Conservation (phyloP, 768 basidiomycete genomes). For the Udeniomyces megalosporus region DNA sequence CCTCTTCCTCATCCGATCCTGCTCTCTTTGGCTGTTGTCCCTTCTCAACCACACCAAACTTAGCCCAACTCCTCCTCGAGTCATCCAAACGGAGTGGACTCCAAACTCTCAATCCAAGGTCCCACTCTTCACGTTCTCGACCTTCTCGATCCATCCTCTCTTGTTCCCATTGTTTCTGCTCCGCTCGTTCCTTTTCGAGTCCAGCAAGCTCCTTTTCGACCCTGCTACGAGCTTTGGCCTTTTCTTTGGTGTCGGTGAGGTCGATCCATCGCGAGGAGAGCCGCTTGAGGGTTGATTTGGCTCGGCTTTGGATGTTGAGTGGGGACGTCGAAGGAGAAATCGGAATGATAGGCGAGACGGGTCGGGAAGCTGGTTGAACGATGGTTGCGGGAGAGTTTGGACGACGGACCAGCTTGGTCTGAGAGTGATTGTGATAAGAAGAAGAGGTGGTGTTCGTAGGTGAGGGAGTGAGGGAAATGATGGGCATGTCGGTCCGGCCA, state of each 20-base stretch:
- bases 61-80: neutral
- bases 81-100: neutral
- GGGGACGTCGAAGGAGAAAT: neutral
- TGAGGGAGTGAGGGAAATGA: neutral
- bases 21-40: neutral
- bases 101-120: neutral
- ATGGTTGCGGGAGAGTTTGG: neutral
- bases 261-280: neutral
- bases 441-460: neutral
- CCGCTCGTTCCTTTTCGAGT: neutral
- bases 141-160: neutral
- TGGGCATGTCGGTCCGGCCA: neutral
- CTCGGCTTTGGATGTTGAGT: neutral
- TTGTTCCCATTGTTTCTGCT: neutral
- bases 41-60: neutral
- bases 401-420: no score
- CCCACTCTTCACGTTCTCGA: neutral
- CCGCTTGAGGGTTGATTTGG: neutral
- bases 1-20: neutral
- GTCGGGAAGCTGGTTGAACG: neutral
- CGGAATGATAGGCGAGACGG: neutral
- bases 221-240: neutral
- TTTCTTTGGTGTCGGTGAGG: neutral
- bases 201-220: slow-evolving; percentile 1
- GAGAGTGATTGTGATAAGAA: no score